Evolutionary conservation across 441 rosid species (phyloP).

Genomic region (Macaranga tanarius): DNA sequence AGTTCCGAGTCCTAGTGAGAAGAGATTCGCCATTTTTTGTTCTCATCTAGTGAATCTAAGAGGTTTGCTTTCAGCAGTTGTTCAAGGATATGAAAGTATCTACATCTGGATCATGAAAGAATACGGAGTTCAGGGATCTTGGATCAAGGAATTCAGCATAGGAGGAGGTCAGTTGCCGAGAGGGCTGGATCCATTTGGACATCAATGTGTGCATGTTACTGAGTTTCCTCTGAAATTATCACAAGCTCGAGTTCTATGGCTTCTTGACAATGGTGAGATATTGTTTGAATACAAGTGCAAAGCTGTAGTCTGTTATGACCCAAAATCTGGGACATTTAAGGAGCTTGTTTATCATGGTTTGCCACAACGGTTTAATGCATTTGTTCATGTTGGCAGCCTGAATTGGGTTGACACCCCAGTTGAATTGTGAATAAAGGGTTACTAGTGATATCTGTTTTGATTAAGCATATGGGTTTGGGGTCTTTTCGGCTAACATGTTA

Average conservation of each 20-base stretch:
- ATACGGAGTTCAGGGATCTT: slow-evolving; percentile 31
- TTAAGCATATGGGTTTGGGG: not conserved
- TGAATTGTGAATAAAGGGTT: not conserved
- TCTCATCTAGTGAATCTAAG: slow-evolving; percentile 14
- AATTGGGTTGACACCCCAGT: slow-evolving; percentile 14
- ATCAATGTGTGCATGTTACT: not conserved
- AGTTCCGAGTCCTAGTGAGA: slow-evolving; percentile 19
- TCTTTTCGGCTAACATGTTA: too few species aligned
- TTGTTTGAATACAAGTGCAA: slow-evolving; percentile 18
- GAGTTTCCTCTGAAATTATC: not conserved
- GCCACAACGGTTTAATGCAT: slow-evolving; percentile 25
- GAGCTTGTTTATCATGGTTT: slow-evolving; percentile 17
- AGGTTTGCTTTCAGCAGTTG: slow-evolving; percentile 30
- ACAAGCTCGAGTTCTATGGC: slow-evolving; percentile 15
- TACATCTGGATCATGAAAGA: slow-evolving; percentile 39
- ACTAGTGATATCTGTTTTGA: not conserved
- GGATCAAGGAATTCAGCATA: slow-evolving; percentile 26
- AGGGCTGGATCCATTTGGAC: not conserved
- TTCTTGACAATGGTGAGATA: slow-evolving; percentile 23
- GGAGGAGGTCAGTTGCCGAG: slow-evolving; percentile 13
- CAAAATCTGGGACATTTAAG: slow-evolving; percentile 3
- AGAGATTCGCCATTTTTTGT: not conserved
- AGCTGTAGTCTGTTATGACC: slow-evolving; percentile 25
- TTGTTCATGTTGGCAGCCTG: slow-evolving; percentile 26
- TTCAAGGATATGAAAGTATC: not conserved